These are phyloP conservation scores for Colletotrichum trifolii DNA, from an alignment of 2,329 filamentous ascomycete genomes.

Conservation along the genomic window DNA sequence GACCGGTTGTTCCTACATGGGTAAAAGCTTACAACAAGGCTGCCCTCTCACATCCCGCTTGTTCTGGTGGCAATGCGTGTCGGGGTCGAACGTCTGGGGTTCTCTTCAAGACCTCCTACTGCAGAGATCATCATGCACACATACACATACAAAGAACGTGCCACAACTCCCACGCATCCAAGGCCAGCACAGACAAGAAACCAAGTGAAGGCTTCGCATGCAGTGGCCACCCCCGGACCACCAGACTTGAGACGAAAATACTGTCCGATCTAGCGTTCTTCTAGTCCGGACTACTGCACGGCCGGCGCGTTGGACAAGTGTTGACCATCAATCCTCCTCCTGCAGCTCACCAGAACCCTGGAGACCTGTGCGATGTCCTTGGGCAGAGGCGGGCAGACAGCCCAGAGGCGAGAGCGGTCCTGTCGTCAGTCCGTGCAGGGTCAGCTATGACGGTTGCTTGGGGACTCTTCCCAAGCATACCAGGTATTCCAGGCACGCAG, in stretches of 20 bases:
- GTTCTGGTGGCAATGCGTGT: no score
- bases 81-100: no score
- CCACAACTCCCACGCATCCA: background rate
- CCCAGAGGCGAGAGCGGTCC: background rate
- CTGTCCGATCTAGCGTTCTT: conserved; percentile 14
- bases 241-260: conserved; percentile 33
- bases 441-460: conserved; percentile 25
- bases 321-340: background rate
- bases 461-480: conserved; percentile 19
- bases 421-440: conserved; percentile 10
- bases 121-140: no score
- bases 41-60: no score
- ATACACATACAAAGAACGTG: conserved; percentile 20
- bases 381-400: background rate
- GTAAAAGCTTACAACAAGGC: no score
- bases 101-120: no score
- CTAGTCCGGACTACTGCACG: background rate
- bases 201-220: conserved; percentile 32
- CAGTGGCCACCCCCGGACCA: background rate
- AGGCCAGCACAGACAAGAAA: conserved; percentile 11
- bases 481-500: background rate
- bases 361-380: conserved; percentile 3
- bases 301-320: background rate
- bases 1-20: no score
- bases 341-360: conserved; percentile 27